Percentiles rank a stretch among this genome's conserved stretches.
Evolutionary conservation across 306 rosid species (phyloP).

Genomic region (Vachellia pachyceras): DNA sequence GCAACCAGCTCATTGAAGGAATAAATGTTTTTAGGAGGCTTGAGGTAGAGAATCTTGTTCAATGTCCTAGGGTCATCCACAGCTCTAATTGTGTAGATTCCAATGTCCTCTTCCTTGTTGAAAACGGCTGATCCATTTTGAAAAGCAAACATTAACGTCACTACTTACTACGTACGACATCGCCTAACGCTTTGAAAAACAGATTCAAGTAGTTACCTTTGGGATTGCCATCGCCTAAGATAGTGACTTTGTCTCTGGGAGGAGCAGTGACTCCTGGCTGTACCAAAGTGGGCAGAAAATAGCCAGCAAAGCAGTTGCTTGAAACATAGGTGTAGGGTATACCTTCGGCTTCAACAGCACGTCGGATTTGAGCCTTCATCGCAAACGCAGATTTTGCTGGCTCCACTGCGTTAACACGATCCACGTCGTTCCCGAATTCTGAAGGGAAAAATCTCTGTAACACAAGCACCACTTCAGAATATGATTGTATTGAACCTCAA

Average conservation of each 20-base stretch:
- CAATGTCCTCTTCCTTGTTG: constrained; percentile 86
- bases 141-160: background rate
- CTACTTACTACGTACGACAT: too few species aligned
- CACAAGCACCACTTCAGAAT: background rate
- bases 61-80: constrained; percentile 87
- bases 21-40: constrained; percentile 69
- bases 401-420: constrained; percentile 77
- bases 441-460: constrained; percentile 89
- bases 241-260: constrained; percentile 72
- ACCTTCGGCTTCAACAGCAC: constrained; percentile 66
- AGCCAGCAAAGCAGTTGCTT: constrained; percentile 69
- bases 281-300: constrained; percentile 70
- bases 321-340: constrained; percentile 76
- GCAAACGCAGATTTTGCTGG: constrained; percentile 87
- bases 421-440: constrained; percentile 87
- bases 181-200: too few species aligned
- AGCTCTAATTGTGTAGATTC: constrained; percentile 77
- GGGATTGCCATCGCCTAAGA: constrained; percentile 76
- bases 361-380: constrained; percentile 63
- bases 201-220: constrained; percentile 54
- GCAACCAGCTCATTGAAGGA: constrained; percentile 82
- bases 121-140: constrained; percentile 56
- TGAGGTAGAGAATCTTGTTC: constrained; percentile 82
- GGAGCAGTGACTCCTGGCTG: constrained; percentile 78
- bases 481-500: background rate